Evolutionary conservation across 805 yeast species (phyloP).

Genomic region (Babjeviella inositovora): DNA sequence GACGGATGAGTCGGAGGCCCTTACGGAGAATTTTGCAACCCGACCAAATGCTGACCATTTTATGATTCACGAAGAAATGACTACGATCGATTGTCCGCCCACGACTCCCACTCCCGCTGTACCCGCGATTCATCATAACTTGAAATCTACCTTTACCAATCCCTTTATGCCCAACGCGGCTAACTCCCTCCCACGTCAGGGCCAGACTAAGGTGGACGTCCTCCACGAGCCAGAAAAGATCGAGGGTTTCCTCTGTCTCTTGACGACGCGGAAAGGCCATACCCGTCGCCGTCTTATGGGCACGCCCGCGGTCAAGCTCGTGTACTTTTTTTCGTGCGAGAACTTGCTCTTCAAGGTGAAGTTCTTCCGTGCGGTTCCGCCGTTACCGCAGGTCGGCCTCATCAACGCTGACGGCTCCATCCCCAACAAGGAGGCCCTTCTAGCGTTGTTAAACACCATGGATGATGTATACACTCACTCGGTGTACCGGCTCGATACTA

Average conservation of each 20-base stretch:
- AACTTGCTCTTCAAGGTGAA: slow-evolving; percentile 42
- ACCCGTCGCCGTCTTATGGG: slow-evolving; percentile 11
- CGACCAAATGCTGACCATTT: too few species aligned
- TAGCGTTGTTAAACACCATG: too few species aligned
- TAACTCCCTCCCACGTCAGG: too few species aligned
- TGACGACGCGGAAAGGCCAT: slow-evolving; percentile 33
- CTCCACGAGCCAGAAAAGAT: slow-evolving; percentile 49
- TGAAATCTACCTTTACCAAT: too few species aligned
- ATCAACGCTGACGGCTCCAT: too few species aligned
- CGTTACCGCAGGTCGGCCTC: slow-evolving; percentile 19
- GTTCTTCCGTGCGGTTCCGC: slow-evolving; percentile 45
- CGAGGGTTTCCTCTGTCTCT: slow-evolving; percentile 64
- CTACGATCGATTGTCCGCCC: too few species aligned
- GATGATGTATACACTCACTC: slow-evolving; percentile 26
- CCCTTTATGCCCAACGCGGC: too few species aligned
- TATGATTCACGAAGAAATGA: too few species aligned
- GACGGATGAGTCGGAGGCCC: slow-evolving; percentile 2
- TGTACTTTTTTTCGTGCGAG: slow-evolving; percentile 50
- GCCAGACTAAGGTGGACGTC: too few species aligned
- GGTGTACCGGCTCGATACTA: slow-evolving; percentile 34
- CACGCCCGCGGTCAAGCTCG: slow-evolving; percentile 29
- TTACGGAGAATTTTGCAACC: background rate
- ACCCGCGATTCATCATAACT: too few species aligned
- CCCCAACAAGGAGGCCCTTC: too few species aligned
- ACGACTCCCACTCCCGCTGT: too few species aligned